phyloP scores from a whole-genome alignment of 352 stramenopile species.

The Phytophthora tubulina region DNA sequence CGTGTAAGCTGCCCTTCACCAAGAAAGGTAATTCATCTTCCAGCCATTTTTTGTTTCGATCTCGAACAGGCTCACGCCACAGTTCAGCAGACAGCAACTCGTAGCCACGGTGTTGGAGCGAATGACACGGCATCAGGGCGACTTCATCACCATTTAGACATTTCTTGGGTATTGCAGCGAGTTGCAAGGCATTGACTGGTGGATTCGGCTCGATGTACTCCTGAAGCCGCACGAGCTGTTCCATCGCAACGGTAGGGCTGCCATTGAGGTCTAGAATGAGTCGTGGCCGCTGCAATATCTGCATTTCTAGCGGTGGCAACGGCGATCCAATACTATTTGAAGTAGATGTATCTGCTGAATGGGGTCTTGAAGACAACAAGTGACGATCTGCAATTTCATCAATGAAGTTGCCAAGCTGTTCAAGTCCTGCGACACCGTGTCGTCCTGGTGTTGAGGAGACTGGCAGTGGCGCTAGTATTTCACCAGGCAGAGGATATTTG shows the following conservation, averaged over 20 bases:
- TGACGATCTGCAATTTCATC: constrained; percentile 15
- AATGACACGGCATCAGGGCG: constrained; percentile 81
- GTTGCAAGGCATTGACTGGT: constrained; percentile 48
- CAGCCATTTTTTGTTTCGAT: constrained; percentile 69
- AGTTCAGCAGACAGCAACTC: constrained; percentile 44
- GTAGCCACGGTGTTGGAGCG: constrained; percentile 53
- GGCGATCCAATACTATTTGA: constrained; percentile 5
- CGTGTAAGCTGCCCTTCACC: constrained; percentile 18
- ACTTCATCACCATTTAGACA: constrained; percentile 61
- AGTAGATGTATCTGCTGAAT: neutral
- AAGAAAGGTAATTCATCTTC: constrained; percentile 61
- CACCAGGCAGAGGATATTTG: constrained; percentile 23
- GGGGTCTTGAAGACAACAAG: neutral
- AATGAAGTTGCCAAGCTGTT: constrained; percentile 23
- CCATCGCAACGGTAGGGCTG: constrained; percentile 33
- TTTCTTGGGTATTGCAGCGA: constrained; percentile 61
- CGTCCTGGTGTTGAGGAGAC: constrained; percentile 15
- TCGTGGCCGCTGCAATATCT: constrained; percentile 53
- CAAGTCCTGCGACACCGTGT: neutral
- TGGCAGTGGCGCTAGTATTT: constrained; percentile 20
- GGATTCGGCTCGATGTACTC: constrained; percentile 38
- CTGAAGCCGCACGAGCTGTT: constrained; percentile 66
- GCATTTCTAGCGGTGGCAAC: constrained; percentile 49
- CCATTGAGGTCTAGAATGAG: constrained; percentile 50
- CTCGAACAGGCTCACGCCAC: constrained; percentile 66